A percentile compares a stretch with the other conserved stretches of the same genome.
phyloP scores from a whole-genome alignment of 345 rosid species.

The Nasturtium officinale region DNA sequence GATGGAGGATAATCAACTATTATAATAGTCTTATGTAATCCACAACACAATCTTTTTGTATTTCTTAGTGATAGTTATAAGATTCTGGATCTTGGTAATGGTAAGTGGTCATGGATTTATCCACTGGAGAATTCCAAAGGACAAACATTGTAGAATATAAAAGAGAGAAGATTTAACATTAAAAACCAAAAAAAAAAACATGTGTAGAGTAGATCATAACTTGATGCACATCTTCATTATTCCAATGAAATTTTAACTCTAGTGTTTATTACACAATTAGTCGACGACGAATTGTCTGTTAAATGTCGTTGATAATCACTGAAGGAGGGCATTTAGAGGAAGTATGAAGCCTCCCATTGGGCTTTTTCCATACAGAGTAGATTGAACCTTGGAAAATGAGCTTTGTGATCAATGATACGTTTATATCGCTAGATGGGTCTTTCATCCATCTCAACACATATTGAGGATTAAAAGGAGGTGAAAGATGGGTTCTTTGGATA shows the following conservation, averaged over 20 bases:
- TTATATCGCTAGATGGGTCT: no score
- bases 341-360: no score
- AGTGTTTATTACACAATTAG: background rate
- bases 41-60: slow-evolving; percentile 8
- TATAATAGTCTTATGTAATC: slow-evolving; percentile 7
- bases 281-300: no score
- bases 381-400: no score
- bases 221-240: slow-evolving; percentile 23
- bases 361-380: no score
- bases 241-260: slow-evolving; percentile 25
- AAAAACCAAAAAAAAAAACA: background rate
- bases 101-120: slow-evolving; percentile 34
- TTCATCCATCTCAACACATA: no score
- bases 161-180: background rate
- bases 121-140: slow-evolving; percentile 30
- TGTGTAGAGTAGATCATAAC: slow-evolving; percentile 30
- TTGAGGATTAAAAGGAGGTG: no score
- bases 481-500: no score
- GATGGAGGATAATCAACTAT: slow-evolving; percentile 6
- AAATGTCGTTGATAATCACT: no score
- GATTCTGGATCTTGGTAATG: slow-evolving; percentile 31
- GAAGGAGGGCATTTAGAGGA: no score
- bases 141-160: slow-evolving; percentile 22
- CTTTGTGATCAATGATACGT: no score
- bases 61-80: slow-evolving; percentile 25